A percentile compares a stretch with the other conserved stretches of the same genome.
phyloP scores from a whole-genome alignment of 805 yeast species.

The Metschnikowia matae region DNA sequence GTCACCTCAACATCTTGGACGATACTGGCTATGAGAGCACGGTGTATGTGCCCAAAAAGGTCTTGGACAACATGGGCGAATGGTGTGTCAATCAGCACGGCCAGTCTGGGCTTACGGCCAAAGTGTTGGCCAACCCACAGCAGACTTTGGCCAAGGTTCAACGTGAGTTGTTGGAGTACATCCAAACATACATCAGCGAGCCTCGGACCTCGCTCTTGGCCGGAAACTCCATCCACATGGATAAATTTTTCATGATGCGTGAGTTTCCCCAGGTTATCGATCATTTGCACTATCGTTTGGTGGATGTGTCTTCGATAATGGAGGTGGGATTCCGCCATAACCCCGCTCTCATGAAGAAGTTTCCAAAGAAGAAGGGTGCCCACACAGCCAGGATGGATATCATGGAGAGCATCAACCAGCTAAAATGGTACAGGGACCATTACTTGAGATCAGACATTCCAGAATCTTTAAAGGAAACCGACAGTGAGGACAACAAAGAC shows the following conservation, averaged over 20 bases:
- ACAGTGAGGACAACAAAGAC: background rate
- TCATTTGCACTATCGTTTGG: constrained; percentile 64
- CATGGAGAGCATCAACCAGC: constrained; percentile 79
- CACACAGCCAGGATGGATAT: constrained; percentile 93
- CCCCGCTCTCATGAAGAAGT: constrained; percentile 49
- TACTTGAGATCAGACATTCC: constrained; percentile 43
- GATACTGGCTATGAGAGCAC: constrained; percentile 75
- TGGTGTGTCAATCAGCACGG: constrained; percentile 90
- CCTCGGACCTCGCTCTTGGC: constrained; percentile 67
- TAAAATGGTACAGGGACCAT: constrained; percentile 69
- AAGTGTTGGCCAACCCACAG: constrained; percentile 51
- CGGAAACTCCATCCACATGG: constrained; percentile 93
- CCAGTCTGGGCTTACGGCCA: constrained; percentile 66
- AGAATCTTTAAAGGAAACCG: background rate
- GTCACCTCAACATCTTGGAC: constrained; percentile 66
- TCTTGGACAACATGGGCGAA: constrained; percentile 70
- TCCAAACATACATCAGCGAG: constrained; percentile 50
- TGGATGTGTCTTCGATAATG: constrained; percentile 85
- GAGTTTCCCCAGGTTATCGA: constrained; percentile 78
- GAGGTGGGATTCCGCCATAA: constrained; percentile 80
- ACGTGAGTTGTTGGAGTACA: constrained; percentile 56
- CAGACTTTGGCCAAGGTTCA: constrained; percentile 62
- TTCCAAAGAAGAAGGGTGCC: constrained; percentile 60
- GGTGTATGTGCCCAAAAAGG: constrained; percentile 58
- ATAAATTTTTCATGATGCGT: constrained; percentile 72